A percentile compares a stretch with the other conserved stretches of the same genome.
These are phyloP conservation scores for Penicillium sp. DNA, from an alignment of 2,329 filamentous ascomycete species.

Conservation along the genomic window DNA sequence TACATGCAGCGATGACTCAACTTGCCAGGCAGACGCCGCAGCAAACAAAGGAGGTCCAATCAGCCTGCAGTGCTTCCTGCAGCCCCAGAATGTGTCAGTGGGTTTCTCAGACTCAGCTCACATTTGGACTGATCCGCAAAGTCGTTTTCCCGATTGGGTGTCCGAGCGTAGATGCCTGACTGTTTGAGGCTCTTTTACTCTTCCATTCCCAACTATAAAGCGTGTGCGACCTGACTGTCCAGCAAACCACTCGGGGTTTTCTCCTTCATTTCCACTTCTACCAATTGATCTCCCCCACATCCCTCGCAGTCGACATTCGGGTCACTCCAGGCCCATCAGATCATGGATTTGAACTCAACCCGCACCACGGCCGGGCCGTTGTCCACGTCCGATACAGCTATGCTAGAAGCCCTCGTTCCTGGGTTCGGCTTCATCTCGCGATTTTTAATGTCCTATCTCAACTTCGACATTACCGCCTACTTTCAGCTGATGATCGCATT, in stretches of 20 bases:
- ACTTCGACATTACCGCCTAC: slow-evolving; percentile 65
- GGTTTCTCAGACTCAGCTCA: not conserved
- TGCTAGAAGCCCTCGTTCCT: slow-evolving; percentile 66
- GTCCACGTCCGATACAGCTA: slow-evolving; percentile 26
- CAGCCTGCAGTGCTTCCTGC: not conserved
- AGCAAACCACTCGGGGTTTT: no score
- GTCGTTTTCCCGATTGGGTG: not conserved
- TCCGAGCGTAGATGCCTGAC: slow-evolving; percentile 1
- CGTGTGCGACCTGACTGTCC: not conserved
- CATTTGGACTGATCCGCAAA: not conserved
- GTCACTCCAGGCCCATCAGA: not conserved
- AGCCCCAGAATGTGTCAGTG: not conserved
- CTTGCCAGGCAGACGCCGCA: slow-evolving; percentile 4
- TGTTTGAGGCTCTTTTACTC: slow-evolving; percentile 3
- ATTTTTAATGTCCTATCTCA: slow-evolving; percentile 57
- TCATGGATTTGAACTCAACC: slow-evolving; percentile 22
- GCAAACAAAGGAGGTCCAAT: not conserved
- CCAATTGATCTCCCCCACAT: not conserved
- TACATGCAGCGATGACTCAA: not conserved
- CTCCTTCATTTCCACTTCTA: not conserved
- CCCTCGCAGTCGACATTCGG: not conserved
- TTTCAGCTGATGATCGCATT: slow-evolving; percentile 59
- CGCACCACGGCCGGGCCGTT: slow-evolving; percentile 11
- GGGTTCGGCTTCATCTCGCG: slow-evolving; percentile 63
- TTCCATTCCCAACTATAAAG: not conserved